Evolutionary conservation across 2,329 filamentous ascomycete species (phyloP).

Genomic region (Neopestalotiopsis sp.): DNA sequence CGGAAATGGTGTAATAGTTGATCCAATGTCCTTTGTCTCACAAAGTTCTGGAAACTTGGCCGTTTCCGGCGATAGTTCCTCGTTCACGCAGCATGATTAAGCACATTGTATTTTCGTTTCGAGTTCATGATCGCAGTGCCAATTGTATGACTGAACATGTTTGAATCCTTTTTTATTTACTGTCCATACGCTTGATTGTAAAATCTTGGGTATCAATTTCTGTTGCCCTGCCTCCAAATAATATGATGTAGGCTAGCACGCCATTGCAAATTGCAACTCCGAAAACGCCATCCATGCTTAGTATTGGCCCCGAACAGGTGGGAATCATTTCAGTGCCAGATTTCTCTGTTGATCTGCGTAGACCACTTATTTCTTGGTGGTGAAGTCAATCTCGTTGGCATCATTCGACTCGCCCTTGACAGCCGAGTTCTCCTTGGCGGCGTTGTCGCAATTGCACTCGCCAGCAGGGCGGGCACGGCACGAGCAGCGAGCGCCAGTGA

Average conservation of each 20-base stretch:
- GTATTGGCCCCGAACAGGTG: neutral
- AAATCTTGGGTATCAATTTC: neutral
- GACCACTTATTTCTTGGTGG: constrained; percentile 62
- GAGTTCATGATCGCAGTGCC: neutral
- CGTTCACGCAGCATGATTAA: neutral
- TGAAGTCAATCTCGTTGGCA: constrained; percentile 83
- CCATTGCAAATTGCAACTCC: neutral
- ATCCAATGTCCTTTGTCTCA: neutral
- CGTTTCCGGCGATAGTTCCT: neutral
- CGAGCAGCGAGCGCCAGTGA: constrained; percentile 77
- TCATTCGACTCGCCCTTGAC: constrained; percentile 64
- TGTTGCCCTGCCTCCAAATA: neutral
- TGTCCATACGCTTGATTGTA: neutral
- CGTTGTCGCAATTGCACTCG: constrained; percentile 80
- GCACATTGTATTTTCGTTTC: too few species aligned
- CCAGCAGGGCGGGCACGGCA: constrained; percentile 82
- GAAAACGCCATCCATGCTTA: neutral
- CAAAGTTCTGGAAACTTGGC: neutral
- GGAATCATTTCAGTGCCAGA: neutral
- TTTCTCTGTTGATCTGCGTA: neutral
- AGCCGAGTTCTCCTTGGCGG: constrained; percentile 71
- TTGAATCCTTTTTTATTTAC: neutral
- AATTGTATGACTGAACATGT: neutral
- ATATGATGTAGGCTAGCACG: neutral
- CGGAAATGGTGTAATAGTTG: too few species aligned